Evolutionary conservation across 306 rosid genomes (phyloP).

Genomic region (Vicia villosa): DNA sequence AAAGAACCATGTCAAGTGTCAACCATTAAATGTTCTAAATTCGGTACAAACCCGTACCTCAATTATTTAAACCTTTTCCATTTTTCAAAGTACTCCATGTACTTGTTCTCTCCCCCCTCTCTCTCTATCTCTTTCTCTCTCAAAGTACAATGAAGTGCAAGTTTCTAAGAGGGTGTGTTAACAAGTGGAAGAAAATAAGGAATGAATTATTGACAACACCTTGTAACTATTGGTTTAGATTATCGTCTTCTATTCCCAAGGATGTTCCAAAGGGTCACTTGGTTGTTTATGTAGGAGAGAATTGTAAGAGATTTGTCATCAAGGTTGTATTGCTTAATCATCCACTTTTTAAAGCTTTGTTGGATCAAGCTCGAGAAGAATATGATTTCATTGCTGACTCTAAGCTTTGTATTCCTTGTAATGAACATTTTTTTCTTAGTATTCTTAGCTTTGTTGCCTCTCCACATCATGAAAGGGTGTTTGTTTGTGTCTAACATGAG

Average conservation of each 20-base stretch:
- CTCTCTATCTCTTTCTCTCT: background rate
- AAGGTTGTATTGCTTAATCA: slow-evolving; percentile 66
- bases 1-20: slow-evolving; percentile 54
- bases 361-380: slow-evolving; percentile 85
- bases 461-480: slow-evolving; percentile 33
- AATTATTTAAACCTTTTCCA: slow-evolving; percentile 54
- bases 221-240: slow-evolving; percentile 52
- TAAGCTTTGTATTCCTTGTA: slow-evolving; percentile 83
- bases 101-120: slow-evolving; percentile 27
- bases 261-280: slow-evolving; percentile 98
- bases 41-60: slow-evolving; percentile 44
- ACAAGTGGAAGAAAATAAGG: slow-evolving; percentile 72
- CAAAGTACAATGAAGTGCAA: slow-evolving; percentile 39
- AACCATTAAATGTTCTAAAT: slow-evolving; percentile 48
- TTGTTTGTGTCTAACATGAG: slow-evolving; percentile 34
- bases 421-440: slow-evolving; percentile 64
- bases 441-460: slow-evolving; percentile 60
- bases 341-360: slow-evolving; percentile 80
- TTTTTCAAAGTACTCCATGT: slow-evolving; percentile 45
- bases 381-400: slow-evolving; percentile 69
- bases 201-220: slow-evolving; percentile 42
- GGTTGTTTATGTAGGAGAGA: slow-evolving; percentile 85
- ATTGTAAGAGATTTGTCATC: slow-evolving; percentile 79
- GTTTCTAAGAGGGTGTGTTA: slow-evolving; percentile 56
- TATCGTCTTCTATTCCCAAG: slow-evolving; percentile 66